phyloP scores from a whole-genome alignment of 345 rosid species.

The Ceriops tagal region DNA sequence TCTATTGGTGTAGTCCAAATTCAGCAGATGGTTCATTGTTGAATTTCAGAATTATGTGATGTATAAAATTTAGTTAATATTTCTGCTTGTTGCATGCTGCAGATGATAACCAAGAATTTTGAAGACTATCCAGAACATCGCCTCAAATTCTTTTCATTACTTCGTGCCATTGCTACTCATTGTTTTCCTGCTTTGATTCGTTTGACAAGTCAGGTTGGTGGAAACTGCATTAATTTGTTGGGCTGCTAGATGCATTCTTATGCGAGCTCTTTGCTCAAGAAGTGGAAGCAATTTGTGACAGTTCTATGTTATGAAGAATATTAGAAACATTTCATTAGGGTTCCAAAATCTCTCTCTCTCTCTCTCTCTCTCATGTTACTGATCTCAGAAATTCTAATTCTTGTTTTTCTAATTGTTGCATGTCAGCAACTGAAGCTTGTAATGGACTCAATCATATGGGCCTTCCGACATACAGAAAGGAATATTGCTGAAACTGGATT shows the following conservation, averaged over 20 bases:
- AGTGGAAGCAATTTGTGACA: too few relatives aligned
- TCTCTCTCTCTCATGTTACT: neutral
- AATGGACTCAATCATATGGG: conserved; percentile 99
- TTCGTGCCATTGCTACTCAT: conserved; percentile 91
- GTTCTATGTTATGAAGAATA: too few relatives aligned
- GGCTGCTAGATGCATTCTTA: neutral
- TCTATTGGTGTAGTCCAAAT: too few relatives aligned
- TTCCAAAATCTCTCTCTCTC: neutral
- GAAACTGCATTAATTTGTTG: neutral
- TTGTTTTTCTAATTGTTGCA: conserved; percentile 9
- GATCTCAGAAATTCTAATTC: neutral
- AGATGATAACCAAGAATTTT: conserved; percentile 99
- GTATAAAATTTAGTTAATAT: neutral
- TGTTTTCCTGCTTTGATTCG: conserved; percentile 93
- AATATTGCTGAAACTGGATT: conserved; percentile 98
- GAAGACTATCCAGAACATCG: conserved; percentile 99
- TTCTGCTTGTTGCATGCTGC: conserved; percentile 19
- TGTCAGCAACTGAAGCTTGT: conserved; percentile 93
- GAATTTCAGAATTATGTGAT: neutral
- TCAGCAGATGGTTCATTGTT: neutral
- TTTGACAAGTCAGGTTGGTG: conserved; percentile 86
- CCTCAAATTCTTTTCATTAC: conserved; percentile 93
- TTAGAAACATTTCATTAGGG: neutral
- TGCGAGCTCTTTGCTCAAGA: too few relatives aligned
- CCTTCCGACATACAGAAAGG: conserved; percentile 98